Evolutionary conservation across 2,329 filamentous ascomycete species (phyloP).

Genomic region (Paecilomyces fulvus): DNA sequence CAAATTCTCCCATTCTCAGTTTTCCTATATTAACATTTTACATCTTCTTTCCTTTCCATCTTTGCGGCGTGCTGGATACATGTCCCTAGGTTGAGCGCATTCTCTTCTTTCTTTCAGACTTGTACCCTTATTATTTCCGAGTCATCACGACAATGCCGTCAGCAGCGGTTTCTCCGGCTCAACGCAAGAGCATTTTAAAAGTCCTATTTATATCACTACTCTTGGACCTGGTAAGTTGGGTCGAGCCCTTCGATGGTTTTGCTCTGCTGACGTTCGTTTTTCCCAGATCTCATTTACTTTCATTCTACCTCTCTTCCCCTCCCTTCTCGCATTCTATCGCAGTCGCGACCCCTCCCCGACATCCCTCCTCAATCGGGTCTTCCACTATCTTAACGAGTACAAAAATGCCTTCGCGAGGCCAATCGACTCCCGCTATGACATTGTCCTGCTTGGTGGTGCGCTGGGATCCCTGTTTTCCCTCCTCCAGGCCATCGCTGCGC

Average conservation of each 20-base stretch:
- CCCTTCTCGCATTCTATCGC: slow-evolving; percentile 92
- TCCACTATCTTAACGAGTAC: slow-evolving; percentile 83
- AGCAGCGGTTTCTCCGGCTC: slow-evolving; percentile 32
- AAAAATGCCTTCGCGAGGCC: slow-evolving; percentile 86
- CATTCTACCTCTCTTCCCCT: slow-evolving; percentile 91
- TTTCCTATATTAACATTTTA: background rate
- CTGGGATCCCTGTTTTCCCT: slow-evolving; percentile 89
- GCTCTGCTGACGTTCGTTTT: slow-evolving; percentile 4
- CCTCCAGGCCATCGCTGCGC: slow-evolving; percentile 85
- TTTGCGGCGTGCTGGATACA: slow-evolving; percentile 1
- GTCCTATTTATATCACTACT: slow-evolving; percentile 86
- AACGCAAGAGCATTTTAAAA: slow-evolving; percentile 71
- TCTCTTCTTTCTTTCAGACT: background rate
- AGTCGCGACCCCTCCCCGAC: slow-evolving; percentile 58
- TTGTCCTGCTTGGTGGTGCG: slow-evolving; percentile 87
- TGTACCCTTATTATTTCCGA: background rate
- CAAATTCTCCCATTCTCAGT: background rate
- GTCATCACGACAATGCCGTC: slow-evolving; percentile 22
- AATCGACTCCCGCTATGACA: slow-evolving; percentile 94
- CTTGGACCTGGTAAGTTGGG: slow-evolving; percentile 66
- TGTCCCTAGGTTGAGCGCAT: background rate
- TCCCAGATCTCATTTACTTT: slow-evolving; percentile 92
- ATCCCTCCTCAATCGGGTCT: slow-evolving; percentile 69
- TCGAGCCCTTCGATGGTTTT: background rate
- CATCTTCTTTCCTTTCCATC: background rate